Evolutionary conservation across 2,329 filamentous ascomycete genomes (phyloP), one percentile per base, ranked within the genome.

Genomic region (Hymenoscyphus repandus): DNA sequence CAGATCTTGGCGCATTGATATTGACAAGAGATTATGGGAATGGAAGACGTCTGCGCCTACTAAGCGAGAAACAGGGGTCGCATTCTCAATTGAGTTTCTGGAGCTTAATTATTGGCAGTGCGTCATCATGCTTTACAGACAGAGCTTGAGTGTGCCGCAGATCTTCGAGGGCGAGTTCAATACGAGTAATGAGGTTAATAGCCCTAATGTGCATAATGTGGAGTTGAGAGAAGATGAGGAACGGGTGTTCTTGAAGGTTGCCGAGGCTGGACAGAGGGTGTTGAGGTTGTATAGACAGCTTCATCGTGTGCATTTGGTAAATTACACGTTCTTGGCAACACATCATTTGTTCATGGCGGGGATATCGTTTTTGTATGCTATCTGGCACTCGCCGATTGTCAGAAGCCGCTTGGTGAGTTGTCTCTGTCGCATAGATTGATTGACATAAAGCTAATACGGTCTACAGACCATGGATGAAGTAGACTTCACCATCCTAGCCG

Each of bases 51-150:
- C 83, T 5, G 86, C 90, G 1, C 93, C 92, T 0, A 85, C 80
- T 0, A 84, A 86, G 55, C 71, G 80, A 18, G 83, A 93, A 51
- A 95, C 89, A 0, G 91, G 91, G 1, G 93, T 97, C 2, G 83
- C 83, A 3, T 97, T 97, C 66, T 90, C 88, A 0, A 83, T 88
- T 1, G 86, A 96, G 50, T 96, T 97, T 62, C 71, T 96, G 4
- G 90, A 96, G 62, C 77, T 97, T 54, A 97, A 97, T 68, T 97
- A 97, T 69, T 97, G 92, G 91, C 92, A 96, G 67, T 90, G 90
- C 3, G 84, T 97, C 54, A 95, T 96, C 59, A 90, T 96, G 85
- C 79, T 97, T 17, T 97, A 97, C 67, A 79, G 92, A 49, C 92
- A 96, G 68, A 93, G 90, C 67, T 70, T 96, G 54, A 86, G 88